phyloP scores from a whole-genome alignment of 345 rosid species.

The Citrus sp. region DNA sequence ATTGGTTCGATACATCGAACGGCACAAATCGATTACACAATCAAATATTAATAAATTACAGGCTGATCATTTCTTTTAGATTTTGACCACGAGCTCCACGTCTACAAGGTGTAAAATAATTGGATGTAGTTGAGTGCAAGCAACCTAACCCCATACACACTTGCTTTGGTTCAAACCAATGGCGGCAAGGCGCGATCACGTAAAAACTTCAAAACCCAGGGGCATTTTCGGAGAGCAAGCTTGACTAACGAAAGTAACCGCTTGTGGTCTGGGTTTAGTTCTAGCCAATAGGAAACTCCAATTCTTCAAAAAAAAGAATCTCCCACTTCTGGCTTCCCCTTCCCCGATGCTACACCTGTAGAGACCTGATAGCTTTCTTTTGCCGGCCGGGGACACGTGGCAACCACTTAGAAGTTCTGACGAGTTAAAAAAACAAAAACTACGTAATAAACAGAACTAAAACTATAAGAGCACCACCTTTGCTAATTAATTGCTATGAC shows the following conservation, averaged over 20 bases:
- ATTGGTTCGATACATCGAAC: not conserved
- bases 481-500: not conserved
- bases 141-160: conserved; percentile 20
- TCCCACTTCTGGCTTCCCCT: not conserved
- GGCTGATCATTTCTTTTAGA: not conserved
- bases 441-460: not conserved
- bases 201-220: not conserved
- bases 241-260: not conserved
- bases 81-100: conserved; percentile 1
- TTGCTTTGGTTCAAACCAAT: not conserved
- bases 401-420: conserved; percentile 3
- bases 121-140: conserved; percentile 25
- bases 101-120: conserved; percentile 11
- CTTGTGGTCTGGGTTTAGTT: not conserved
- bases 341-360: conserved; percentile 26
- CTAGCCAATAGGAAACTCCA: conserved; percentile 15
- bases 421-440: not conserved
- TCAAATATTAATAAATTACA: not conserved
- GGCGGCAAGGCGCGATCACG: conserved; percentile 17
- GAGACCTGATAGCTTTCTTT: conserved; percentile 19
- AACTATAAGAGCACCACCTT: conserved; percentile 18
- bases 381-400: conserved; percentile 27
- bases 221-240: not conserved
- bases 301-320: not conserved
- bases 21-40: not conserved